Conservation (phyloP, 306 rosid genomes). For the Mimosa pudica region DNA sequence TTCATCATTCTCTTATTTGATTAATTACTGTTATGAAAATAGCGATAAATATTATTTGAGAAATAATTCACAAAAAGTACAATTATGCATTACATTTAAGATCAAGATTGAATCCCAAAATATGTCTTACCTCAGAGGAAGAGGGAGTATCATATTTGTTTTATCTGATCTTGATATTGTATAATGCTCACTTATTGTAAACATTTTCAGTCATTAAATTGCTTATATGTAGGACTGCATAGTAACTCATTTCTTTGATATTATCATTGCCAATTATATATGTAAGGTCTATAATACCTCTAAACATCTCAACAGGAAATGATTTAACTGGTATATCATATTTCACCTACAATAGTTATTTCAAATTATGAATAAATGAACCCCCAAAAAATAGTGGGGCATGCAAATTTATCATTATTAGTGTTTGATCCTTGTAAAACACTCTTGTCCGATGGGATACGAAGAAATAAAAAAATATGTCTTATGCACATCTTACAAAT, state of each 20-base stretch:
- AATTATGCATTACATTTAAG: too few species aligned
- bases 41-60: too few species aligned
- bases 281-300: neutral
- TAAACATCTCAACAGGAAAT: neutral
- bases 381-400: neutral
- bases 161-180: too few species aligned
- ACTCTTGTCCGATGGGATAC: neutral
- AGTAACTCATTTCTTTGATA: neutral
- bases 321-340: neutral
- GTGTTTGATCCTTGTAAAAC: neutral
- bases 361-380: neutral
- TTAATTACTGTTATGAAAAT: too few species aligned
- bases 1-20: too few species aligned
- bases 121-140: too few species aligned
- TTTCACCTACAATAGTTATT: neutral
- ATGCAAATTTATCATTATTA: neutral
- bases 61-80: too few species aligned
- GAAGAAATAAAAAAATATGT: neutral
- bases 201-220: too few species aligned
- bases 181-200: too few species aligned
- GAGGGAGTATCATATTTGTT: too few species aligned
- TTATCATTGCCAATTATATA: neutral
- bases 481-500: neutral
- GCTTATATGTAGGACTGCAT: too few species aligned
- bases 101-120: too few species aligned